Percentiles rank a stretch among this genome's conserved stretches.
These are phyloP conservation scores for Zarea fungicola DNA, from an alignment of 2,329 filamentous ascomycete species.

Conservation along the genomic window DNA sequence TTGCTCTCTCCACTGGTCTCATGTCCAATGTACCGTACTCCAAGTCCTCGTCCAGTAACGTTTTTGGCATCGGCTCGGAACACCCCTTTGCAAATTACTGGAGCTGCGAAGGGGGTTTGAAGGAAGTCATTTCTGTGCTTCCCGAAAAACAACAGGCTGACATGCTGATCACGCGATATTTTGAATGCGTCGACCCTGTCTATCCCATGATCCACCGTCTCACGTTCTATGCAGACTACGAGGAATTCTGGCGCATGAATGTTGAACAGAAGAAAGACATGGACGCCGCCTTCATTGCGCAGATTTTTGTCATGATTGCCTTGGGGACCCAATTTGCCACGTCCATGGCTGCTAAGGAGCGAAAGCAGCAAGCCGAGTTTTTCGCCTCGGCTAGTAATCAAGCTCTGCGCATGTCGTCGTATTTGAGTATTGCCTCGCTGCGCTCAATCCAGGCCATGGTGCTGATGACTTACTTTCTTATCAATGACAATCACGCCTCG, in stretches of 20 bases:
- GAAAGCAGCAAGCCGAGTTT: constrained; percentile 73
- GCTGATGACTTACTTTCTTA: constrained; percentile 73
- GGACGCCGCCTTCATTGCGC: constrained; percentile 64
- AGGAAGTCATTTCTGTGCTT: constrained; percentile 69
- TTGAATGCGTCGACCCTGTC: constrained; percentile 70
- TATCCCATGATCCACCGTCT: constrained; percentile 76
- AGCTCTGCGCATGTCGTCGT: constrained; percentile 68
- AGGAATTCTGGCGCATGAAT: constrained; percentile 66
- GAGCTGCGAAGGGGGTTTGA: constrained; percentile 70
- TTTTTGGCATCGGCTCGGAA: constrained; percentile 75
- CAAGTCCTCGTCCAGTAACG: constrained; percentile 64
- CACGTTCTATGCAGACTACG: constrained; percentile 72
- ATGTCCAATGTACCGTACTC: constrained; percentile 71
- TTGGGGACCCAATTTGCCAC: constrained; percentile 74
- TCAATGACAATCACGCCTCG: constrained; percentile 79
- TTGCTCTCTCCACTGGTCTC: constrained; percentile 54
- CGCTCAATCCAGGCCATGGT: constrained; percentile 76
- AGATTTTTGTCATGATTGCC: constrained; percentile 73
- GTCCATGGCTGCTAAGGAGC: constrained; percentile 50
- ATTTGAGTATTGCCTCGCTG: constrained; percentile 68
- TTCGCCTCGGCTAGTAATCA: constrained; percentile 78
- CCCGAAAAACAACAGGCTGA: constrained; percentile 73
- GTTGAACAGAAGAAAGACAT: constrained; percentile 51
- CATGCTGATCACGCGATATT: constrained; percentile 59
- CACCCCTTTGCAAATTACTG: constrained; percentile 82